Percentiles rank a stretch among this genome's conserved stretches.
Conservation (phyloP, 1,284 basidiomycete species). For the Tremellales sp. region DNA sequence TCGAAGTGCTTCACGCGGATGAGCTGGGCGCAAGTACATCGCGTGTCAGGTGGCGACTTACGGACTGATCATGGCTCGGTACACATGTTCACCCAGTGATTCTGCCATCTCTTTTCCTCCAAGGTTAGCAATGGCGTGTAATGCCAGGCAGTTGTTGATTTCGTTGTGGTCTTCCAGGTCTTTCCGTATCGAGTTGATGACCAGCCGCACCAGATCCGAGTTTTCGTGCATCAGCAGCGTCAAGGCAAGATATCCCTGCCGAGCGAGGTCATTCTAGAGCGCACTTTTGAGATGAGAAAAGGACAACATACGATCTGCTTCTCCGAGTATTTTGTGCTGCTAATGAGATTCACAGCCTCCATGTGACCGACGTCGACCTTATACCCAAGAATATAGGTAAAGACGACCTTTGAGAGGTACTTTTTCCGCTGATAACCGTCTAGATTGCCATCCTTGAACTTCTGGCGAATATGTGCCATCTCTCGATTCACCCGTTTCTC, state of each 20-base stretch:
- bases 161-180: conserved; percentile 94
- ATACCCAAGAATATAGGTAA: conserved; percentile 98
- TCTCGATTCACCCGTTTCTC: conserved; percentile 99
- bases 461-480: conserved; percentile 99
- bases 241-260: conserved; percentile 90
- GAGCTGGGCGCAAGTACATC: background rate
- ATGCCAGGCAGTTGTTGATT: conserved; percentile 89
- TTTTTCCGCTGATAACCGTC: conserved; percentile 99
- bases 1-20: conserved; percentile 66
- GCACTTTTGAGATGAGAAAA: background rate
- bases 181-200: conserved; percentile 97
- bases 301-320: conserved; percentile 85
- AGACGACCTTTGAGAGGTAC: conserved; percentile 87
- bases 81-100: conserved; percentile 85
- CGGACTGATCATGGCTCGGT: conserved; percentile 93
- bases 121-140: conserved; percentile 98
- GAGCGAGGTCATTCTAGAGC: conserved; percentile 2
- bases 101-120: conserved; percentile 99
- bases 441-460: conserved; percentile 97
- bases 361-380: conserved; percentile 98
- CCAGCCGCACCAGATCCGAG: conserved; percentile 89
- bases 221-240: conserved; percentile 98
- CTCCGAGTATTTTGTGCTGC: conserved; percentile 92
- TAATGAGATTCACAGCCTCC: conserved; percentile 98
- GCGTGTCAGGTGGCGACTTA: conserved; percentile 52